A percentile compares a stretch with the other conserved stretches of the same genome.
phyloP scores from a whole-genome alignment of 2,329 filamentous ascomycete species.

The Dactylellina parvicollis region DNA sequence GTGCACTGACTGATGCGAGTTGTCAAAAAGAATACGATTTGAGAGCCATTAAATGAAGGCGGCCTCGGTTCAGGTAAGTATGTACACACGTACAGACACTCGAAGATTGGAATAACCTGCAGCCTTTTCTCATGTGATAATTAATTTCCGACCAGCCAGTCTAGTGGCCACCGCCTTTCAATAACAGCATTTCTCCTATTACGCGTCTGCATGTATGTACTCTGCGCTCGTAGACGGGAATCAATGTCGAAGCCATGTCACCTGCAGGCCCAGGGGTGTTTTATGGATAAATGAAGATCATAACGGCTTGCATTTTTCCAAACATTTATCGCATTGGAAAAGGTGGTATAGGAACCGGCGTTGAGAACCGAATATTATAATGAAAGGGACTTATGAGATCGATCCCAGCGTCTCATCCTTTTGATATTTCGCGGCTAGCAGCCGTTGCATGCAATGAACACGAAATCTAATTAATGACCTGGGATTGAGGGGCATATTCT shows the following conservation, averaged over 20 bases:
- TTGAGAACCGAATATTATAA: constrained; percentile 50
- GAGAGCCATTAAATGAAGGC: neutral
- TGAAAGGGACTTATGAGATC: constrained; percentile 48
- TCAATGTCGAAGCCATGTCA: constrained; percentile 33
- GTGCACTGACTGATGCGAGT: neutral
- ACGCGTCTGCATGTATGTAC: constrained; percentile 10
- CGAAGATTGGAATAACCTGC: neutral
- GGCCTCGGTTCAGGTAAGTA: constrained; percentile 13
- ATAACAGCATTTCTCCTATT: constrained; percentile 34
- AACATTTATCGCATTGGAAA: constrained; percentile 41
- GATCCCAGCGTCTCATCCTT: constrained; percentile 47
- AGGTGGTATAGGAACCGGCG: constrained; percentile 40
- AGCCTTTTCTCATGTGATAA: constrained; percentile 40
- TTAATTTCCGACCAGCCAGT: constrained; percentile 42
- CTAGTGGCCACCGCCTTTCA: constrained; percentile 16
- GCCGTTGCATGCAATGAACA: constrained; percentile 11
- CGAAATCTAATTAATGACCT: constrained; percentile 6
- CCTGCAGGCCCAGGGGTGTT: constrained; percentile 47
- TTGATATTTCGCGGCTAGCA: constrained; percentile 30
- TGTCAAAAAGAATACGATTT: neutral
- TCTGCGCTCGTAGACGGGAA: constrained; percentile 41
- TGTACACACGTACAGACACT: too few species aligned
- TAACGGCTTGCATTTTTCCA: constrained; percentile 24
- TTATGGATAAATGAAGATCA: constrained; percentile 53
- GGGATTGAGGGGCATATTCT: constrained; percentile 25